Base-by-base conservation (phyloP, 2,329 filamentous ascomycete species). In the Microsporum ferrugineum region DNA sequence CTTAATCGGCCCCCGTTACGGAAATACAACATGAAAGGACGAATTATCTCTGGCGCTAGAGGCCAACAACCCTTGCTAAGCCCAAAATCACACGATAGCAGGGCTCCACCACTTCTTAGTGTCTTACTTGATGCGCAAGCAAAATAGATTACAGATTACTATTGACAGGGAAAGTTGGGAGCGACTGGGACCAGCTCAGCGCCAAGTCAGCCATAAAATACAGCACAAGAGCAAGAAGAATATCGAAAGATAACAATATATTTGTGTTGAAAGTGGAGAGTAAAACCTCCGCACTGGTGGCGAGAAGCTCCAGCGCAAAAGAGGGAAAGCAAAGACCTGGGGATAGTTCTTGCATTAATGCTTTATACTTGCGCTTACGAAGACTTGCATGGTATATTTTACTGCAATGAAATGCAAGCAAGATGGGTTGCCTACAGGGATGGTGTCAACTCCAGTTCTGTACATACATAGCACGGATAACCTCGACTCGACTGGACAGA, bases 191-290 rank as follows among this genome's bases (percentile, higher is more conserved):
- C 51, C 51, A 10, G 29, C n/a, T 36, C n/a, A 36, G 51, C 31
- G 51, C 51, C 51, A 55, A 55, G 51, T 55, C 51, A 55, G 51
- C 51, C 51, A 55, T 34, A 55, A 55, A 34, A 34, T 36, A 55
- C 51, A 34, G 51, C 33, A 34, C 29, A 55, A 36, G 14, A 36
- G 51, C 51, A 36, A 31, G 27, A 55, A 31, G 23, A 33, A 55
- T n/a, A 12, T 36, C 31, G 8, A n/a, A 5, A 23, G 51, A 55
- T 3, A 55, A 55, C 12, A 27, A 12, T 36, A 33, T 12, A 23
- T 43, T 6, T n/a, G 23, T n/a, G n/a, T 36, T 31, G 51, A n/a
- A 34, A 12, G 51, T 34, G 33, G 51, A 55, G 51, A 55, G 51
- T 14, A 7, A 55, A 55, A 55, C 51, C 51, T 34, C 51, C 51